A percentile compares a stretch with the other conserved stretches of the same genome.
phyloP scores from a whole-genome alignment of 148 eudicot genomes.

The Hydrangea macrophylla region DNA sequence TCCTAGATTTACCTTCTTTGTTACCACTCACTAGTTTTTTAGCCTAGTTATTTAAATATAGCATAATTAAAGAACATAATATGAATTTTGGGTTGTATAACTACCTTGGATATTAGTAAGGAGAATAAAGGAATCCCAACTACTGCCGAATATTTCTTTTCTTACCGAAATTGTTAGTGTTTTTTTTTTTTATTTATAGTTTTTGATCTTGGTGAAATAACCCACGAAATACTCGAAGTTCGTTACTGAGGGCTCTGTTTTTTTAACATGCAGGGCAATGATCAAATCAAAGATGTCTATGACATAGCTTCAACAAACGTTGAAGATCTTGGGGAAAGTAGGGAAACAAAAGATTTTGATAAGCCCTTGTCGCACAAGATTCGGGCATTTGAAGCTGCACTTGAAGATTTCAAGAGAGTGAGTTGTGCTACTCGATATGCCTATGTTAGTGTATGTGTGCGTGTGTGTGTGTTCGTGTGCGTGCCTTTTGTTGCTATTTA shows the following conservation, averaged over 20 bases:
- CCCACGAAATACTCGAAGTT: no score
- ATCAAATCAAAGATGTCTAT: slow-evolving; percentile 10
- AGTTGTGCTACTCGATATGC: background rate
- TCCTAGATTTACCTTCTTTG: background rate
- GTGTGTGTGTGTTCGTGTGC: background rate
- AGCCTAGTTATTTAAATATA: no score
- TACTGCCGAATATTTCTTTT: background rate
- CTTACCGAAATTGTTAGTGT: background rate
- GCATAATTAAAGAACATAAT: no score
- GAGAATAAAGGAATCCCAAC: background rate
- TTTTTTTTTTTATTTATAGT: no score
- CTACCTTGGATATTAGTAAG: no score
- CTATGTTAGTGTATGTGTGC: background rate
- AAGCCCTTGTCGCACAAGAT: slow-evolving; percentile 21
- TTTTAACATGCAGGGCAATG: slow-evolving; percentile 17
- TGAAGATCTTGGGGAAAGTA: background rate
- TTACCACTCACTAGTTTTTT: background rate
- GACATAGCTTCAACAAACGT: slow-evolving; percentile 7
- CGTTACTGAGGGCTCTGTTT: background rate
- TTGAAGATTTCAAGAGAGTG: slow-evolving; percentile 31
- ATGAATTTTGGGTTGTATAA: background rate
- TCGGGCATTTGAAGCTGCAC: slow-evolving; percentile 34
- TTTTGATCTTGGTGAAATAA: background rate
- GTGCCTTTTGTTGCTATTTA: background rate
- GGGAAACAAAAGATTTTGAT: slow-evolving; percentile 4